Conservation (phyloP, 805 yeast species). For the Blastobotrys attinorum region DNA sequence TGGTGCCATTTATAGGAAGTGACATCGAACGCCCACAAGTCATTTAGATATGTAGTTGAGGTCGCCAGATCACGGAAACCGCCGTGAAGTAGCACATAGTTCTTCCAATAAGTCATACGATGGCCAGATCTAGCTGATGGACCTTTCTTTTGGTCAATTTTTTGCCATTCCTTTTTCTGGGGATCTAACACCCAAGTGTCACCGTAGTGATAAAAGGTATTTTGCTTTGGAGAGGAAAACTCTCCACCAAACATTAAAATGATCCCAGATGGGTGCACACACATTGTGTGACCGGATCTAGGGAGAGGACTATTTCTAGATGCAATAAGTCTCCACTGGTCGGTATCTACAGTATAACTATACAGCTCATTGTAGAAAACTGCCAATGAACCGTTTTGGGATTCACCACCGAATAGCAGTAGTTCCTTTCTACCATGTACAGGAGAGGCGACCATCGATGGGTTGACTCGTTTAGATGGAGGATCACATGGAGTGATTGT, state of each 20-base stretch:
- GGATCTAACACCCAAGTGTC: slow-evolving; percentile 94
- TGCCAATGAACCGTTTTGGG: slow-evolving; percentile 39
- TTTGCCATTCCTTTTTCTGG: slow-evolving; percentile 80
- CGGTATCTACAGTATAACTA: slow-evolving; percentile 66
- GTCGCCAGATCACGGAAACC: slow-evolving; percentile 89
- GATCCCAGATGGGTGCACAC: slow-evolving; percentile 85
- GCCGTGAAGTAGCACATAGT: slow-evolving; percentile 75
- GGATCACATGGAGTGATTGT: slow-evolving; percentile 46
- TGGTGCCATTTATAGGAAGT: slow-evolving; percentile 87
- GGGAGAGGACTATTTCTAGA: slow-evolving; percentile 90
- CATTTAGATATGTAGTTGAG: slow-evolving; percentile 74
- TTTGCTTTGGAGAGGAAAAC: slow-evolving; percentile 91
- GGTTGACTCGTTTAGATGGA: slow-evolving; percentile 67
- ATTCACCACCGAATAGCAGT: slow-evolving; percentile 87
- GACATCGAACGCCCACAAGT: slow-evolving; percentile 88
- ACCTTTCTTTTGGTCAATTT: slow-evolving; percentile 57
- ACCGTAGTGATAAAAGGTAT: slow-evolving; percentile 91
- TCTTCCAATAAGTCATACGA: slow-evolving; percentile 86
- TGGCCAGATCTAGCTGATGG: slow-evolving; percentile 92
- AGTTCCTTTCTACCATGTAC: slow-evolving; percentile 69
- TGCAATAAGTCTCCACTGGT: slow-evolving; percentile 68
- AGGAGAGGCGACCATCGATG: slow-evolving; percentile 70
- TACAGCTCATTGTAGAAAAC: slow-evolving; percentile 75
- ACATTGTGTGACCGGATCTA: slow-evolving; percentile 88
- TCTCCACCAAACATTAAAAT: slow-evolving; percentile 91